phyloP scores from a whole-genome alignment of 2,329 filamentous ascomycete species.

The Lecanicillium sp. region DNA sequence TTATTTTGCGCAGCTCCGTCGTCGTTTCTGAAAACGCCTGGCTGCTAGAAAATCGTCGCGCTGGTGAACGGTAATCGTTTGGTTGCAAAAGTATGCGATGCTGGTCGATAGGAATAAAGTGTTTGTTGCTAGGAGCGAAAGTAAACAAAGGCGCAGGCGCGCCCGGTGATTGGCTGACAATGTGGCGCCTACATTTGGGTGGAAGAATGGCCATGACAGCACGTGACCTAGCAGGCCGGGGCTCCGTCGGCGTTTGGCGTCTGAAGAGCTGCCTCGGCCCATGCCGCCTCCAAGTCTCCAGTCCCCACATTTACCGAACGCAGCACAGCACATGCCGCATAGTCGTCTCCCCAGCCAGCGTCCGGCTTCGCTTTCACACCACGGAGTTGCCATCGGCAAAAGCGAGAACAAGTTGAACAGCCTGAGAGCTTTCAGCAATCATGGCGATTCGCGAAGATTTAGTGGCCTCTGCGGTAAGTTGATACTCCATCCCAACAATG shows the following conservation, averaged over 20 bases:
- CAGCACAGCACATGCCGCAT: conserved; percentile 23
- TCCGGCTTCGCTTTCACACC: not conserved
- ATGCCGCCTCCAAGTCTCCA: conserved; percentile 16
- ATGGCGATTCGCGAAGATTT: conserved; percentile 94
- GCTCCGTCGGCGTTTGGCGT: not conserved
- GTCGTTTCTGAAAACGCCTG: too few relatives aligned
- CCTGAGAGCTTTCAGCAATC: conserved; percentile 14
- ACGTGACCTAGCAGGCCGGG: conserved; percentile 15
- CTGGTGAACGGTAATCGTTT: too few relatives aligned
- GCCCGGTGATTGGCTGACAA: conserved; percentile 10
- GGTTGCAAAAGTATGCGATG: too few relatives aligned
- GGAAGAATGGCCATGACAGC: conserved; percentile 9
- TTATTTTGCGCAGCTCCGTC: not conserved
- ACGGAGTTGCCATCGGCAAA: conserved; percentile 1
- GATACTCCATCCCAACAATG: not conserved
- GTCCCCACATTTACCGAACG: conserved; percentile 17
- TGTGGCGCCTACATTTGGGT: not conserved
- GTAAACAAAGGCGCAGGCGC: conserved; percentile 30
- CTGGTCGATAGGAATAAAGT: conserved; percentile 7
- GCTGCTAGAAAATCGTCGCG: too few relatives aligned
- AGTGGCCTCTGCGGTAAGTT: conserved; percentile 67
- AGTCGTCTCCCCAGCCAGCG: conserved; percentile 12
- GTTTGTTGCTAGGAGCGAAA: conserved; percentile 31
- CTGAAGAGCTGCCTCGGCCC: conserved; percentile 17
- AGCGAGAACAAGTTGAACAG: not conserved